phyloP scores from a whole-genome alignment of 352 stramenopile species.

The Pythium volutum region DNA sequence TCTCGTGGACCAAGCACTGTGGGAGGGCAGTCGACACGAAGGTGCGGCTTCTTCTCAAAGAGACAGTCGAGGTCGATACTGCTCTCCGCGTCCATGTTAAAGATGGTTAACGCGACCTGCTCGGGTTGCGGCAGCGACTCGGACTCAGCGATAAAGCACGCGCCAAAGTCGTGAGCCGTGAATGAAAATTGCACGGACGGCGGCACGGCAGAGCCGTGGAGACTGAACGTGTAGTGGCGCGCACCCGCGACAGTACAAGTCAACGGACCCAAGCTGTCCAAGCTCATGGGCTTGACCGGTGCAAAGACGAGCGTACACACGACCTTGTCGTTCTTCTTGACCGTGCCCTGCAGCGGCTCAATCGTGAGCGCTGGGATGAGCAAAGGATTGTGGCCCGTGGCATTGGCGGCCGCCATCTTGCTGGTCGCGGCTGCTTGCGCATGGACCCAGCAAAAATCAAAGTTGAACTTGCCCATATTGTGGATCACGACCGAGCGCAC shows the following conservation, averaged over 20 bases:
- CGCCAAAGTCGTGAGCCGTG: slow-evolving; percentile 87
- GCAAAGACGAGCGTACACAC: slow-evolving; percentile 72
- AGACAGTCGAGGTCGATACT: slow-evolving; percentile 87
- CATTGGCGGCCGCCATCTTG: background rate
- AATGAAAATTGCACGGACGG: slow-evolving; percentile 90
- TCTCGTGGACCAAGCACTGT: slow-evolving; percentile 81
- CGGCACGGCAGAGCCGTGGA: slow-evolving; percentile 74
- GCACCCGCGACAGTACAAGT: slow-evolving; percentile 86
- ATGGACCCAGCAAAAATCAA: slow-evolving; percentile 89
- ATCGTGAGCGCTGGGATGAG: slow-evolving; percentile 47
- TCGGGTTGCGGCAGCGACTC: slow-evolving; percentile 60
- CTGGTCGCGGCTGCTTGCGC: background rate
- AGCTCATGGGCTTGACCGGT: slow-evolving; percentile 62
- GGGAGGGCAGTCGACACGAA: slow-evolving; percentile 85
- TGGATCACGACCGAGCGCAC: slow-evolving; percentile 73
- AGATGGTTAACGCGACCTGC: slow-evolving; percentile 57
- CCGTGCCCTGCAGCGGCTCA: slow-evolving; percentile 75
- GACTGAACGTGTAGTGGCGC: slow-evolving; percentile 70
- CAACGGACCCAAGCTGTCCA: slow-evolving; percentile 64
- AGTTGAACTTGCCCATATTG: slow-evolving; percentile 95
- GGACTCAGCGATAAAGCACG: slow-evolving; percentile 88
- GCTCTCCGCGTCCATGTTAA: slow-evolving; percentile 85
- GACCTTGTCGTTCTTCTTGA: slow-evolving; percentile 87
- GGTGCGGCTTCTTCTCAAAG: slow-evolving; percentile 84
- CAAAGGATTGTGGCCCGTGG: slow-evolving; percentile 14